Evolutionary conservation across 2,329 filamentous ascomycete genomes (phyloP), one percentile per base, ranked within the genome.

Genomic region (Penicillium sp.): DNA sequence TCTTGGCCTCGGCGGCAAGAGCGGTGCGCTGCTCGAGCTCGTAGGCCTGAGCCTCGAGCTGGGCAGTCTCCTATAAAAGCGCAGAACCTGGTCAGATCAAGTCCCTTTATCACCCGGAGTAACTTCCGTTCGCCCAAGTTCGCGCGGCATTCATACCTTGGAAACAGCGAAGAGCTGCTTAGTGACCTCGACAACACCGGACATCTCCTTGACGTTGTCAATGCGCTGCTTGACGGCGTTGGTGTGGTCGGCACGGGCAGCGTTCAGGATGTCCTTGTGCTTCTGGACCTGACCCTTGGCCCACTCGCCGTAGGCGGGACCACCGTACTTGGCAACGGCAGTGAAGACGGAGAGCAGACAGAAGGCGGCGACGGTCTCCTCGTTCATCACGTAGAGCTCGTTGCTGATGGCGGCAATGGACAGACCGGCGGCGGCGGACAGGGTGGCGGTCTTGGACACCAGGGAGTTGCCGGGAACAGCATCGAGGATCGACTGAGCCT

Each of bases 331-430:
- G 83, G 91, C 94, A 72, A 96, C 85, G 64, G 88, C 92, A 75
- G 85, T 89, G 89, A 96, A 99, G 76, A 98, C 91, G 77, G 89
- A 92, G 76, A 98, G 83, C 73, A 99, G 85, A 79, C 90, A 95
- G 82, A 99, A 87, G 68, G 91, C 91, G 75, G 96, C 91, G 76
- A 99, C 90, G 65, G 93, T 90, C 85, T 99, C 95, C 86, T 99
- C 95, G 84, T 99, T 99, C 82, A 99, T 86, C 78, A 99, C 92
- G 82, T 97, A 98, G 85, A 98, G 92, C 87, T 99, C 95, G 83
- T 96, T 99, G 88, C 91, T 96, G 82, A 99, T 92, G 75, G 92
- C 95, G 77, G 95, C 96, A 79, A 96, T 86, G 74, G 91, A 93
- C 71, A 96, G 81, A 82, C 90, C 94, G 74, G 95, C 91, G 67